Conservation (phyloP, 2,329 filamentous ascomycete genomes). For the Neopestalotiopsis sp. region DNA sequence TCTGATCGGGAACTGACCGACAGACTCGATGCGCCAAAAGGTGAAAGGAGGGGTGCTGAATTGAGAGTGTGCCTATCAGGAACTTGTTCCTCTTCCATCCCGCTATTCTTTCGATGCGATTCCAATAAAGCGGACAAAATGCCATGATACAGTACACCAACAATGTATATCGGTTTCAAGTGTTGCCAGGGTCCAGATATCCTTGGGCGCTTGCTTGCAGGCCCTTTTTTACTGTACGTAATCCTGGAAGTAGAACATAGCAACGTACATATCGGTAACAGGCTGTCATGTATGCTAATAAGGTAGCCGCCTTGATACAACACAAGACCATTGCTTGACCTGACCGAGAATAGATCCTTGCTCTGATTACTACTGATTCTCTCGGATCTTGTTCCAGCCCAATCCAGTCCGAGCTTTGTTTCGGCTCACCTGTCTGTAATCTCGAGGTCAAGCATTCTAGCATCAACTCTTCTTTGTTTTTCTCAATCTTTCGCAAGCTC, state of each 20-base stretch:
- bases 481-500: background rate
- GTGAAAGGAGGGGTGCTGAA: background rate
- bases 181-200: background rate
- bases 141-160: background rate
- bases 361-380: background rate
- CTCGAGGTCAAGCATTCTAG: background rate
- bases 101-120: background rate
- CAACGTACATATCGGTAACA: too few species aligned
- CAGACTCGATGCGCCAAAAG: background rate
- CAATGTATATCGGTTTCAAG: background rate
- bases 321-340: background rate
- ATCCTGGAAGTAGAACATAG: background rate
- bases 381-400: background rate
- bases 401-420: background rate
- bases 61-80: background rate
- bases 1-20: background rate
- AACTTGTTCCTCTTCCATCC: background rate
- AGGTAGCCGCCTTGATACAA: too few species aligned
- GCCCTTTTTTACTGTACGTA: background rate
- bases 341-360: background rate
- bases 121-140: background rate
- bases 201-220: background rate
- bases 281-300: too few species aligned
- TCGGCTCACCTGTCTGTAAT: background rate
- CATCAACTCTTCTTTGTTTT: background rate